phyloP scores from a whole-genome alignment of 495 filamentous ascomycete species.

The Saxispiralis lemnorum region DNA sequence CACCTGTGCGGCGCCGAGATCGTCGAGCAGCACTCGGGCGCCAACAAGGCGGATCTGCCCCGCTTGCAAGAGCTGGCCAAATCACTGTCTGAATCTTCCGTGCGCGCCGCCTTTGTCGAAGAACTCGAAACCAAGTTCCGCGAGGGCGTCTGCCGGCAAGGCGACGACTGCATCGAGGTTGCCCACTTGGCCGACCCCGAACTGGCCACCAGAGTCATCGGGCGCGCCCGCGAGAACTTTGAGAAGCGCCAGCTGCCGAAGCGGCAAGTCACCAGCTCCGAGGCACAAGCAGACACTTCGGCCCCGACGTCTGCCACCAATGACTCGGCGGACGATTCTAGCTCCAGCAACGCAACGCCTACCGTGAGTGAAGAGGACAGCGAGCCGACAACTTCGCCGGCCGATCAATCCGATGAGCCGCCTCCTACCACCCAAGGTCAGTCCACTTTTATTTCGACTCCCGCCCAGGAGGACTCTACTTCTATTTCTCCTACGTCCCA shows the following conservation, averaged over 20 bases:
- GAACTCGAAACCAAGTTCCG: slow-evolving; percentile 26
- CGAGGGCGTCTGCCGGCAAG: slow-evolving; percentile 30
- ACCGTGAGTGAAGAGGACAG: neutral
- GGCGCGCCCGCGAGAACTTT: slow-evolving; percentile 17
- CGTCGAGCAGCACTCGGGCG: slow-evolving; percentile 3
- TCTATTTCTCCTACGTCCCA: neutral
- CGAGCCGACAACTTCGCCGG: neutral
- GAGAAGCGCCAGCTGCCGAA: slow-evolving; percentile 13
- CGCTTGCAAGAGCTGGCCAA: slow-evolving; percentile 27
- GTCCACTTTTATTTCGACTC: slow-evolving; percentile 4
- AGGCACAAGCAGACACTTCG: slow-evolving; percentile 1
- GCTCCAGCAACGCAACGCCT: neutral
- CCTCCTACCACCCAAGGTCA: slow-evolving; percentile 6
- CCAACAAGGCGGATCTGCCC: slow-evolving; percentile 6
- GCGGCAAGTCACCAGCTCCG: slow-evolving; percentile 14
- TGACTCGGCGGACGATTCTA: neutral
- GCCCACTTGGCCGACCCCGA: slow-evolving; percentile 28
- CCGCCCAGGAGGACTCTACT: neutral
- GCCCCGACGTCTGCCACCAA: neutral
- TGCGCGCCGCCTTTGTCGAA: slow-evolving; percentile 27
- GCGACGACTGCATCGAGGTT: slow-evolving; percentile 25
- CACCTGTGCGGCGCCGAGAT: slow-evolving; percentile 3
- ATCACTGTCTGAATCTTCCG: slow-evolving; percentile 23
- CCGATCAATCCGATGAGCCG: too few relatives aligned
- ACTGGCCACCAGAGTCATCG: slow-evolving; percentile 25